Conservation (phyloP, 805 yeast genomes). For the Teunomyces gatunensis region DNA sequence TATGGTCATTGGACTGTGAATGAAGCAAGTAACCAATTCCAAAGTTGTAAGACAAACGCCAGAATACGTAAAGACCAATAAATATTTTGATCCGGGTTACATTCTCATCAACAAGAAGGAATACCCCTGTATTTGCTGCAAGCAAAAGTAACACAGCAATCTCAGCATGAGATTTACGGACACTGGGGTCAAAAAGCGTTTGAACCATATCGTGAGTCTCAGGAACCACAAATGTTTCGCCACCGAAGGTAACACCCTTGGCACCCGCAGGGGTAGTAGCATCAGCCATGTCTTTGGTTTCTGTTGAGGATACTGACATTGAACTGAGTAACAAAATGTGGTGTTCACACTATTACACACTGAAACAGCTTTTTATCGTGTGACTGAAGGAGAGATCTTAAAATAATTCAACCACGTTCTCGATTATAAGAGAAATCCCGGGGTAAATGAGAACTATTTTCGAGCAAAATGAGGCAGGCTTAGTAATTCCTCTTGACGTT, state of each 20-base stretch:
- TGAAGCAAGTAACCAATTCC: conserved; percentile 75
- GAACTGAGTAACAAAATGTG: neutral
- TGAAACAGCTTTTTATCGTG: neutral
- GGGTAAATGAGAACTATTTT: neutral
- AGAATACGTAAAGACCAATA: conserved; percentile 58
- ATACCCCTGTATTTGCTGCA: conserved; percentile 30
- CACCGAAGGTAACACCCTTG: conserved; percentile 44
- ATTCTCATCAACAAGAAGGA: conserved; percentile 21
- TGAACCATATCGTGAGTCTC: conserved; percentile 82
- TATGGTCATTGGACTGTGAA: conserved; percentile 59
- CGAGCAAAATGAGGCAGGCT: neutral
- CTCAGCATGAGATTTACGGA: conserved; percentile 67
- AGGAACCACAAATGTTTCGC: conserved; percentile 49
- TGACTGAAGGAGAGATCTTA: neutral
- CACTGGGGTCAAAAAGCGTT: conserved; percentile 72
- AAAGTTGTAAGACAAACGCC: conserved; percentile 73
- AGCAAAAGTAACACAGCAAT: conserved; percentile 48
- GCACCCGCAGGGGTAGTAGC: neutral
- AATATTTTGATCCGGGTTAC: conserved; percentile 35
- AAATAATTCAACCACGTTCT: neutral
- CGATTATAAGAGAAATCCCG: neutral
- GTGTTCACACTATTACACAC: neutral
- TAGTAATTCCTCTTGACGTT: neutral
- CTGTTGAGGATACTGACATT: neutral
- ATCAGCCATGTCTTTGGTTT: neutral